Conservation (phyloP, 2,329 filamentous ascomycete species). For the Chaetothyriales sp. region DNA sequence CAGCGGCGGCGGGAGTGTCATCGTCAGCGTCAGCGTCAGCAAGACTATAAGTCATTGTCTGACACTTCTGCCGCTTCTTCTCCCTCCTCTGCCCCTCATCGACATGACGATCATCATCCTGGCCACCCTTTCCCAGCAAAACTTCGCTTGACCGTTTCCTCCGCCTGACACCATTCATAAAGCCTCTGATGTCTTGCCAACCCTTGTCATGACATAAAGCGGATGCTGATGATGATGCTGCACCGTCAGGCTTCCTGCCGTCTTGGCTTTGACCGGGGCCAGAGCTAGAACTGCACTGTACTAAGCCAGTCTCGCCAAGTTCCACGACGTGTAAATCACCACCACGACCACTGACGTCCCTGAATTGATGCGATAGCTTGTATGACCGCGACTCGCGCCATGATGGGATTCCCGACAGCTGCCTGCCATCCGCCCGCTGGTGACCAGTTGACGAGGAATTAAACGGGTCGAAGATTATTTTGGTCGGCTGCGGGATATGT, state of each 20-base stretch:
- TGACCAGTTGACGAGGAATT: constrained; percentile 66
- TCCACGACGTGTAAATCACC: constrained; percentile 47
- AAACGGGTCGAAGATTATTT: constrained; percentile 27
- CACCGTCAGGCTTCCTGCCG: constrained; percentile 39
- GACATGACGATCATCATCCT: not conserved
- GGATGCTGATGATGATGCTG: too few relatives aligned
- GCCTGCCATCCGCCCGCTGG: constrained; percentile 57
- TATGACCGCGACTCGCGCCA: constrained; percentile 59
- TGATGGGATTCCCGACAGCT: constrained; percentile 47
- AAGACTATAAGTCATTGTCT: not conserved
- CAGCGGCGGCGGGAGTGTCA: not conserved
- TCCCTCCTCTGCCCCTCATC: not conserved
- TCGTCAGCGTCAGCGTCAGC: not conserved
- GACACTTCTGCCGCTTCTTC: not conserved
- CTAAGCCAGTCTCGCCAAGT: constrained; percentile 50
- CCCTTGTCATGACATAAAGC: constrained; percentile 13
- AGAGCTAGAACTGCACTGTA: constrained; percentile 30
- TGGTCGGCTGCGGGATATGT: constrained; percentile 12
- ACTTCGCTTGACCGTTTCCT: constrained; percentile 21
- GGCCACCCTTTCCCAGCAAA: not conserved
- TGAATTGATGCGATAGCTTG: constrained; percentile 60
- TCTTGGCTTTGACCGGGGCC: constrained; percentile 23
- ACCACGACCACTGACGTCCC: constrained; percentile 43
- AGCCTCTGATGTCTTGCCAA: constrained; percentile 31
- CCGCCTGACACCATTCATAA: constrained; percentile 35